These are phyloP conservation scores for Rosellinia necatrix DNA, from an alignment of 2,329 filamentous ascomycete species.

Conservation along the genomic window DNA sequence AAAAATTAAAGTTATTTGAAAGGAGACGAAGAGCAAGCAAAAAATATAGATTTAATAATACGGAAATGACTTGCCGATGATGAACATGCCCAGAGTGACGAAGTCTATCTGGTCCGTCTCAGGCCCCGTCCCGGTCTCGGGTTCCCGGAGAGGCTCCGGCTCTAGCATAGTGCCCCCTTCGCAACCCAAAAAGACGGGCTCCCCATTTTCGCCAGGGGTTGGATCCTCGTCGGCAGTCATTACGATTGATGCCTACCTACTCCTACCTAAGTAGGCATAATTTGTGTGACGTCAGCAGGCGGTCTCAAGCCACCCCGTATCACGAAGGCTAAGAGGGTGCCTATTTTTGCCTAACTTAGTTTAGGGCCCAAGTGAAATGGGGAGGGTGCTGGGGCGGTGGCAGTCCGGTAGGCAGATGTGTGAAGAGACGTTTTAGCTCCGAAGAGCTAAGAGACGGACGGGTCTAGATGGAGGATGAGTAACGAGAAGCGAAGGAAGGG, in stretches of 20 bases:
- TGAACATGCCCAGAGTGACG: constrained; percentile 74
- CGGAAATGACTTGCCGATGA: constrained; percentile 60
- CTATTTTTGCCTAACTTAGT: constrained; percentile 6
- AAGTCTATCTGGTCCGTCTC: constrained; percentile 58
- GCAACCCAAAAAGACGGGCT: constrained; percentile 3
- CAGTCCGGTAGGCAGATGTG: background rate
- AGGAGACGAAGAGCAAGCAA: background rate
- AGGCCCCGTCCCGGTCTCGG: constrained; percentile 20
- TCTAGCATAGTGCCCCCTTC: constrained; percentile 12
- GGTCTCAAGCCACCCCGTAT: background rate
- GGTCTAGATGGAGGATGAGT: background rate
- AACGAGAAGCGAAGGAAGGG: background rate
- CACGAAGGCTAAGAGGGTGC: background rate
- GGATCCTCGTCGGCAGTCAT: constrained; percentile 18
- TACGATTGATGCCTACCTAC: constrained; percentile 19
- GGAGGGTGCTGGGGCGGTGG: background rate
- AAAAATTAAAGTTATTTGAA: background rate
- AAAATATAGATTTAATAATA: background rate
- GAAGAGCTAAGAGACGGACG: background rate
- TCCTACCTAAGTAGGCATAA: constrained; percentile 20
- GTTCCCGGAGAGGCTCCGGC: background rate
- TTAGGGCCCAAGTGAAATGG: background rate
- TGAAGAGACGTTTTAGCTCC: background rate
- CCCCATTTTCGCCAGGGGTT: background rate
- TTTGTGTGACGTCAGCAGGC: background rate